A percentile compares a stretch with the other conserved stretches of the same genome.
Conservation (phyloP, 164 flowering plant genomes). For the Vitis rupestris region DNA sequence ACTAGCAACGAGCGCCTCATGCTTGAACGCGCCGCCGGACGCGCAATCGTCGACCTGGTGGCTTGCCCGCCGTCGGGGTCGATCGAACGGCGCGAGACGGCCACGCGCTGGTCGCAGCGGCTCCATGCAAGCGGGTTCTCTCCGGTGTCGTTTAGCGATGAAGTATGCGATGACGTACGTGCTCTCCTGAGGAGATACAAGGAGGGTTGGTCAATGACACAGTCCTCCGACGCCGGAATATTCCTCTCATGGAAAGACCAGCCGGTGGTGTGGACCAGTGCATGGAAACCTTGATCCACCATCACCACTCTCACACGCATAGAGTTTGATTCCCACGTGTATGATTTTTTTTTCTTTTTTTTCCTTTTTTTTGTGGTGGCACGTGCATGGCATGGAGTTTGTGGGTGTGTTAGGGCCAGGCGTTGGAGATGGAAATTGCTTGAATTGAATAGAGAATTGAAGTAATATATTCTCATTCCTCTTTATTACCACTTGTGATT, state of each 20-base stretch:
- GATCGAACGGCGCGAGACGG: constrained; percentile 75
- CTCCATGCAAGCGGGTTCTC: constrained; percentile 49
- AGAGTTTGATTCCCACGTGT: constrained; percentile 23
- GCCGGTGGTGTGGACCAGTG: constrained; percentile 91
- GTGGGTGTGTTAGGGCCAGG: neutral
- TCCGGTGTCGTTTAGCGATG: constrained; percentile 62
- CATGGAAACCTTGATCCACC: constrained; percentile 62
- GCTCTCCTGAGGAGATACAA: constrained; percentile 84
- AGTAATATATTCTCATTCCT: constrained; percentile 12
- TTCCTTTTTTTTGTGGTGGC: neutral
- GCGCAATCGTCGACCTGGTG: constrained; percentile 70
- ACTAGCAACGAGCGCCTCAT: constrained; percentile 83
- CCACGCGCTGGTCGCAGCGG: constrained; percentile 64
- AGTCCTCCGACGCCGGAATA: constrained; percentile 56
- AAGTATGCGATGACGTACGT: constrained; percentile 79
- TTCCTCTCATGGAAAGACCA: constrained; percentile 87
- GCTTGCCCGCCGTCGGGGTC: constrained; percentile 61
- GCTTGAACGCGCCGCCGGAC: constrained; percentile 81
- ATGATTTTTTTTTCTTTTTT: constrained; percentile 2
- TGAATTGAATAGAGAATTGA: constrained; percentile 19
- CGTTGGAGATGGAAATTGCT: constrained; percentile 10
- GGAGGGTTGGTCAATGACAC: constrained; percentile 88
- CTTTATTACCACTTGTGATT: neutral
- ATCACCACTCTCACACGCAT: neutral
- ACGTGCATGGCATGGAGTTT: constrained; percentile 18